A percentile compares a stretch with the other conserved stretches of the same genome.
Conservation (phyloP, 2,329 filamentous ascomycete species). For the Fusarium abutilonis region DNA sequence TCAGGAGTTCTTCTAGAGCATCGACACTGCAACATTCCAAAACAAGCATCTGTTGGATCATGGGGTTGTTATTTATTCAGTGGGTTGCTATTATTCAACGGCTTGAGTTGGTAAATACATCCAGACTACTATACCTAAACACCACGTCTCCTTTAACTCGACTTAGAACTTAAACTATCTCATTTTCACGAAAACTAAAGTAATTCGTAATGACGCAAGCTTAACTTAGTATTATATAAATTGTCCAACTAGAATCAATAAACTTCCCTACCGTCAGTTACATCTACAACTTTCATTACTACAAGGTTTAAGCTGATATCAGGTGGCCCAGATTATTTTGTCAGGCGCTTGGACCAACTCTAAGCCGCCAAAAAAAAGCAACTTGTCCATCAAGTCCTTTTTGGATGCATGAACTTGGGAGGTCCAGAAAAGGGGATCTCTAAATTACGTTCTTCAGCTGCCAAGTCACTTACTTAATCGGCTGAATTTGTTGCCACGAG, state of each 20-base stretch:
- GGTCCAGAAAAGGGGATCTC: conserved; percentile 48
- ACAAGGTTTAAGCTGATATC: conserved; percentile 5
- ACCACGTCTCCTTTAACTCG: no score
- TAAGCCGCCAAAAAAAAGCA: conserved; percentile 42
- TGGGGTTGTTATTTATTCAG: not conserved
- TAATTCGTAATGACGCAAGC: no score
- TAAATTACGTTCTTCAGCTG: conserved; percentile 23
- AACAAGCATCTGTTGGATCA: conserved; percentile 4
- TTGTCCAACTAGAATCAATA: no score
- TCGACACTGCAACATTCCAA: conserved; percentile 8
- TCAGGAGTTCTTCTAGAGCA: conserved; percentile 8
- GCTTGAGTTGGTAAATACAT: not conserved
- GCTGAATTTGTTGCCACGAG: conserved; percentile 37
- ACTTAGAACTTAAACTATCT: no score
- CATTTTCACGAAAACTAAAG: no score
- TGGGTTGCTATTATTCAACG: conserved; percentile 2
- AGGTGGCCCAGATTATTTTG: conserved; percentile 41
- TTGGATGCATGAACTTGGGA: conserved; percentile 40
- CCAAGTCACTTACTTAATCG: conserved; percentile 39
- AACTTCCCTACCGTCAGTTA: not conserved
- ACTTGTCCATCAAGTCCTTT: conserved; percentile 43
- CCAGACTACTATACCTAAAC: no score
- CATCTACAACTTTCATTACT: not conserved
- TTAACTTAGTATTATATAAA: no score
- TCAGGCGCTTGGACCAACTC: conserved; percentile 46